Percentiles rank a stretch among this genome's conserved stretches.
Evolutionary conservation across 2,329 filamentous ascomycete genomes (phyloP).

Genomic region (Massarina eburnea): DNA sequence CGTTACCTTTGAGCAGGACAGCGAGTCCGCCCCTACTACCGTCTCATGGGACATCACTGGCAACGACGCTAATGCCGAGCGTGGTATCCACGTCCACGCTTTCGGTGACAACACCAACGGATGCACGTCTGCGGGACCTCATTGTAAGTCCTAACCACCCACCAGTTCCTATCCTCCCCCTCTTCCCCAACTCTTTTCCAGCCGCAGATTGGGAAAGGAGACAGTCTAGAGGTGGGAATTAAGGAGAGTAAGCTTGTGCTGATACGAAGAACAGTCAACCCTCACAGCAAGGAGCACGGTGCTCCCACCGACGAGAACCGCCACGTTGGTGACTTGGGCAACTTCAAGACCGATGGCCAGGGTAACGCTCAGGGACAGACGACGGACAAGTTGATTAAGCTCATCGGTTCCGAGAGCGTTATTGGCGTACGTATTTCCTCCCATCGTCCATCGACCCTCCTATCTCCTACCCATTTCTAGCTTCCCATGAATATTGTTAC

Average conservation of each 20-base stretch:
- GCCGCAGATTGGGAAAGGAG: not conserved
- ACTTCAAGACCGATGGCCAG: slow-evolving; percentile 92
- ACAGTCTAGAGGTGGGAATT: not conserved
- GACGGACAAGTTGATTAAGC: slow-evolving; percentile 82
- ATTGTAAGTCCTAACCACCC: slow-evolving; percentile 72
- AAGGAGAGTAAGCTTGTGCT: too few species aligned
- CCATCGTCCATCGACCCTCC: not conserved
- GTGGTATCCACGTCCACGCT: slow-evolving; percentile 97
- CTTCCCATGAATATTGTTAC: slow-evolving; percentile 13
- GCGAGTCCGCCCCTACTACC: slow-evolving; percentile 79
- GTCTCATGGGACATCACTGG: slow-evolving; percentile 91
- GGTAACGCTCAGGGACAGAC: slow-evolving; percentile 84
- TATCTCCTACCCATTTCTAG: not conserved
- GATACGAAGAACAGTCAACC: slow-evolving; percentile 72
- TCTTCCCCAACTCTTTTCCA: not conserved
- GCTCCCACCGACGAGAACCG: slow-evolving; percentile 78
- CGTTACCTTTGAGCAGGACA: slow-evolving; percentile 90
- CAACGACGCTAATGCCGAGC: slow-evolving; percentile 92
- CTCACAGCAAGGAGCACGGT: slow-evolving; percentile 87
- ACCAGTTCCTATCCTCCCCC: not conserved
- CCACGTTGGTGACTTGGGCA: slow-evolving; percentile 96
- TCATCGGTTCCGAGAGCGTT: slow-evolving; percentile 94
- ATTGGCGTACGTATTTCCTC: slow-evolving; percentile 68
- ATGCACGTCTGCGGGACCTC: slow-evolving; percentile 96
- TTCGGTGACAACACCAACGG: slow-evolving; percentile 99